Evolutionary conservation across 129 eudicot genomes (phyloP).

Genomic region (Deinandra increscens): DNA sequence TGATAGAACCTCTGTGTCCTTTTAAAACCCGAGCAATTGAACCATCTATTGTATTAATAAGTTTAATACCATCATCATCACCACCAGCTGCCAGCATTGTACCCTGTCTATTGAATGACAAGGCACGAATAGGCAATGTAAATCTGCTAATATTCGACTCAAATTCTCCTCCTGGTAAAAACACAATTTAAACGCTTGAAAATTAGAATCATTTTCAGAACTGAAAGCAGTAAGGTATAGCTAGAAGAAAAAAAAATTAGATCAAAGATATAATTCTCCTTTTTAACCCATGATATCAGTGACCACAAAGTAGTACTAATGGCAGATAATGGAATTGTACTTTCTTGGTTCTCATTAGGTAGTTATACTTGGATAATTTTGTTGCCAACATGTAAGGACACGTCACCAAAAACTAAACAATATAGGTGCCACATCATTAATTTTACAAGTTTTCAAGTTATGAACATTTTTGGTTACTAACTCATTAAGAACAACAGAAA

Average conservation of each 20-base stretch:
- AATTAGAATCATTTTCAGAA: not conserved
- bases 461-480: not conserved
- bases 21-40: slow-evolving; percentile 87
- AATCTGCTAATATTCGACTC: slow-evolving; percentile 87
- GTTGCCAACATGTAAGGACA: not conserved
- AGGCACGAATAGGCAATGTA: slow-evolving; percentile 82
- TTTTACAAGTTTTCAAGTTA: not conserved
- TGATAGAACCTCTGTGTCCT: slow-evolving; percentile 88
- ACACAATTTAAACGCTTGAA: slow-evolving; percentile 4
- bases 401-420: not conserved
- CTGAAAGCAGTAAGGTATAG: not conserved
- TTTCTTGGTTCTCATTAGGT: not conserved
- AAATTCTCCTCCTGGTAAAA: slow-evolving; percentile 81
- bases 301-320: too few relatives aligned
- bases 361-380: not conserved
- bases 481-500: too few relatives aligned
- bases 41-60: slow-evolving; percentile 89
- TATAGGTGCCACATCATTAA: not conserved
- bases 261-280: not conserved
- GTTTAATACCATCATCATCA: slow-evolving; percentile 96
- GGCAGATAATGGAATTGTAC: too few relatives aligned
- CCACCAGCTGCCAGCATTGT: slow-evolving; percentile 97
- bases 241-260: not conserved
- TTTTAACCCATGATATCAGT: not conserved
- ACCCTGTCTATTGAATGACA: slow-evolving; percentile 88